Conservation (phyloP, 140 eudicot genomes). For the Oenanthe javanica region DNA sequence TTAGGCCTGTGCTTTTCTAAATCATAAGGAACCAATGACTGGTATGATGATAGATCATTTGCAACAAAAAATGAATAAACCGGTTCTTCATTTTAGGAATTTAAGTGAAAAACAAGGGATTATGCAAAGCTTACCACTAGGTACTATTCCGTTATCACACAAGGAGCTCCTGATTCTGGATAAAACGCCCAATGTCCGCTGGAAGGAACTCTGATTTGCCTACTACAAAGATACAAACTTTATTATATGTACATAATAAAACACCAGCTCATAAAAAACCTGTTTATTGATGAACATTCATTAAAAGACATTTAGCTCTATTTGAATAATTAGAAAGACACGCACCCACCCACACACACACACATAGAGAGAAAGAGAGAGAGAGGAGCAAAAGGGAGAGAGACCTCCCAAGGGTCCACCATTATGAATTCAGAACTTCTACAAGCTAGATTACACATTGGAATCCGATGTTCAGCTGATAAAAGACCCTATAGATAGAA, state of each 20-base stretch:
- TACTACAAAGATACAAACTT: conserved; percentile 22
- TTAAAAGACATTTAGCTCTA: neutral
- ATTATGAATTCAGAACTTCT: conserved; percentile 68
- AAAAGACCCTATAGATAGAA: conserved; percentile 51
- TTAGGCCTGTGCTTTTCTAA: neutral
- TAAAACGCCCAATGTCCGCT: conserved; percentile 79
- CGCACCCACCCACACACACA: neutral
- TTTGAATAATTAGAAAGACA: neutral
- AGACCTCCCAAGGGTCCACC: conserved; percentile 97
- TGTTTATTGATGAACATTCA: neutral
- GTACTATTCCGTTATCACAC: conserved; percentile 32
- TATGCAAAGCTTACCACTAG: conserved; percentile 32
- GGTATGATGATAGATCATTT: neutral
- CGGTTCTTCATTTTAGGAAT: neutral
- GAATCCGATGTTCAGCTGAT: conserved; percentile 67
- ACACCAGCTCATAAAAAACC: neutral
- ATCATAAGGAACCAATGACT: neutral
- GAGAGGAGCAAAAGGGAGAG: conserved; percentile 5
- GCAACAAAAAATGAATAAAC: neutral
- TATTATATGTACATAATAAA: neutral
- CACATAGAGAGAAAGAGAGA: neutral
- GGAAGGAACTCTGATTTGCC: conserved; percentile 76
- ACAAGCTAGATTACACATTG: conserved; percentile 81
- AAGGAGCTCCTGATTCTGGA: conserved; percentile 56
- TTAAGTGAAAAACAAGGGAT: neutral